Conservation (phyloP, 108 stramenopile species). For the Aurantiochytrium sp. region DNA sequence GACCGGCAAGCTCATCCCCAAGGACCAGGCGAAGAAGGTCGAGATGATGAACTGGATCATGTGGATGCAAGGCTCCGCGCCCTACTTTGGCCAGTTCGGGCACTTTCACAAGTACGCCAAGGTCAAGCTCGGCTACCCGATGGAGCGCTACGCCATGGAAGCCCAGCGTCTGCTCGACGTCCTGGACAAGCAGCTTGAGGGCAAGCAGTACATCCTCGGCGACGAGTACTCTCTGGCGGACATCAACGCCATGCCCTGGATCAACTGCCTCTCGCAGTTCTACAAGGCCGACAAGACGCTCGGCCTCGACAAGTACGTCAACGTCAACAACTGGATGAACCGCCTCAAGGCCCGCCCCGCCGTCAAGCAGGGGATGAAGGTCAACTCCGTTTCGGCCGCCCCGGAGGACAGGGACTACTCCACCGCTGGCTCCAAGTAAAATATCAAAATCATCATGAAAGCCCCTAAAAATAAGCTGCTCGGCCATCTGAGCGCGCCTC, state of each 20-base stretch:
- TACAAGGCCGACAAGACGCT: constrained; percentile 40
- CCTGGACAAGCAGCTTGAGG: constrained; percentile 61
- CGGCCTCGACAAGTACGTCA: constrained; percentile 32
- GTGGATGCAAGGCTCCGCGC: constrained; percentile 70
- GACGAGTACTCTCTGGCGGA: constrained; percentile 77
- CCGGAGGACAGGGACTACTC: background rate
- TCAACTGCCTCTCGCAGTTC: constrained; percentile 40
- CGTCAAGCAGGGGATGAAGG: background rate
- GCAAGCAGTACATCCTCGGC: constrained; percentile 61
- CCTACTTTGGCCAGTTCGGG: constrained; percentile 72
- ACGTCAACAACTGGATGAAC: constrained; percentile 39
- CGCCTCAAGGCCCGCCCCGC: constrained; percentile 31
- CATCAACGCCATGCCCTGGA: constrained; percentile 75
- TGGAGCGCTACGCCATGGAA: constrained; percentile 78
- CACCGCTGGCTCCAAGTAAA: background rate
- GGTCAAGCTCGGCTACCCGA: constrained; percentile 67
- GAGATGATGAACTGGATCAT: constrained; percentile 76
- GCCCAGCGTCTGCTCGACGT: constrained; percentile 72
- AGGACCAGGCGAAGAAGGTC: constrained; percentile 40
- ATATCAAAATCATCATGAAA: background rate
- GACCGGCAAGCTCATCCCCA: constrained; percentile 56
- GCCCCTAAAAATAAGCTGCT: background rate
- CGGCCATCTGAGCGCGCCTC: too few relatives aligned
- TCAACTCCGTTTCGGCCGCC: background rate
- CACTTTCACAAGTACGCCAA: constrained; percentile 68